phyloP scores from a whole-genome alignment of 2,329 filamentous ascomycete species.

The Fusarium sp. region DNA sequence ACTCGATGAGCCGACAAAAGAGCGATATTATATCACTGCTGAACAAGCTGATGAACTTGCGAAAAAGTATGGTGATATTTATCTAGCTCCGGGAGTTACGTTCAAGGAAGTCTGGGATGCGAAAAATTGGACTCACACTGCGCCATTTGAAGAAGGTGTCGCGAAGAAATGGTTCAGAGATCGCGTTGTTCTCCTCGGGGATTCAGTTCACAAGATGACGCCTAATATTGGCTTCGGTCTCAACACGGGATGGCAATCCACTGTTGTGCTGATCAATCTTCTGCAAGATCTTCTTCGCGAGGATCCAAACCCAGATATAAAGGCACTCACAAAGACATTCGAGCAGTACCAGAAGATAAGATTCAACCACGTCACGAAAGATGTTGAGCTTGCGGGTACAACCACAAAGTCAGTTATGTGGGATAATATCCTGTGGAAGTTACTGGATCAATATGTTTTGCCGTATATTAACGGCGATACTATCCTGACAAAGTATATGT shows the following conservation, averaged over 20 bases:
- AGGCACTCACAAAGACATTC: slow-evolving; percentile 3
- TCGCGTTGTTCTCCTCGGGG: slow-evolving; percentile 32
- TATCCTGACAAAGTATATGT: slow-evolving; percentile 29
- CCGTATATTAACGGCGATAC: slow-evolving; percentile 32
- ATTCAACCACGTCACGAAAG: not conserved
- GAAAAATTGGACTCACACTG: slow-evolving; percentile 18
- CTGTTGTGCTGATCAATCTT: slow-evolving; percentile 22
- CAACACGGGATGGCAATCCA: slow-evolving; percentile 38
- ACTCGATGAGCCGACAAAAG: not conserved
- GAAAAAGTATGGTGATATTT: not conserved
- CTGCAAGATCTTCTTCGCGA: slow-evolving; percentile 7
- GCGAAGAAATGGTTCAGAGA: slow-evolving; percentile 32
- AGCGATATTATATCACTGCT: not conserved
- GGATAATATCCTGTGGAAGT: slow-evolving; percentile 27
- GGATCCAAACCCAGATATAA: not conserved
- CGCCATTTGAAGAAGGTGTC: slow-evolving; percentile 30
- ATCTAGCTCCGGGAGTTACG: slow-evolving; percentile 1
- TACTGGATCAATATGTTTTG: slow-evolving; percentile 27
- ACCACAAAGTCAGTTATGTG: slow-evolving; percentile 27
- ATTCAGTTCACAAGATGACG: slow-evolving; percentile 39
- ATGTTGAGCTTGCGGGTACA: slow-evolving; percentile 21
- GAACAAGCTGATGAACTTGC: slow-evolving; percentile 18
- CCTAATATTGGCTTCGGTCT: slow-evolving; percentile 36
- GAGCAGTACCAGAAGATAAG: slow-evolving; percentile 10
- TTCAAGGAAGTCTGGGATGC: slow-evolving; percentile 24